Base-by-base conservation (phyloP, 164 flowering plant genomes). In the Taxillus chinensis region DNA sequence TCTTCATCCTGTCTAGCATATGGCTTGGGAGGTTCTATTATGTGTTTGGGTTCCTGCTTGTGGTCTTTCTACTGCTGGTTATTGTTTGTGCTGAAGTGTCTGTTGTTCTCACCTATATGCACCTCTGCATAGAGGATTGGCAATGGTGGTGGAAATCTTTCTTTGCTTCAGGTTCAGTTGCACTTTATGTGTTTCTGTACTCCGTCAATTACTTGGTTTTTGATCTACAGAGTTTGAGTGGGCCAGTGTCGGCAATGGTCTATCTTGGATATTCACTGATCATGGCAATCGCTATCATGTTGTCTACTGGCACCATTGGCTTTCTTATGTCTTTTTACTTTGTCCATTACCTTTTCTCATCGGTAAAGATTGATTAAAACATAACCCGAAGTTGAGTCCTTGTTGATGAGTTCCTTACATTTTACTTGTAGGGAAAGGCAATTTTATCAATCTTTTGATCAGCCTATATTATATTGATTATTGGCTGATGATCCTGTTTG, bases 11-110 rank as follows among this genome's bases (percentile, higher is more conserved):
- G 4, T 48, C 51, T 3, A 48, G 51, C 51, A 48, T 48, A 11
- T 48, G 51, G 51, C 51, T 48, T 11, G 51, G 51, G 13, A 48
- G 51, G 51, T 48, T 48, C 51, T 48, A 48, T 48, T 48, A 48
- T 11, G 51, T 48, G 51, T 48, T 48, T 11, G 51, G 51, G 13
- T 48, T 48, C 51, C 51, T 48, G 9, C 51, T 48, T 14, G 51
- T 48, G 2, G 51, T 48, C 13, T 11, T 48, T 11, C 13, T 48
- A 48, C 12, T 48, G 51, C 13, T 48, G 51, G 51, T 48, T 48
- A 48, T 48, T 48, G 51, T 48, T 48, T 48, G 51, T 48, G 51
- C 51, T 48, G 51, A 48, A 48, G 51, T 48, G 51, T 48, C 51
- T 48, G 51, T 48, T 48, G 51, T 48, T 48, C 51, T 48, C 13